These are phyloP conservation scores for Cladophialophora bantiana DNA, from an alignment of 2,329 filamentous ascomycete genomes.

Conservation along the genomic window DNA sequence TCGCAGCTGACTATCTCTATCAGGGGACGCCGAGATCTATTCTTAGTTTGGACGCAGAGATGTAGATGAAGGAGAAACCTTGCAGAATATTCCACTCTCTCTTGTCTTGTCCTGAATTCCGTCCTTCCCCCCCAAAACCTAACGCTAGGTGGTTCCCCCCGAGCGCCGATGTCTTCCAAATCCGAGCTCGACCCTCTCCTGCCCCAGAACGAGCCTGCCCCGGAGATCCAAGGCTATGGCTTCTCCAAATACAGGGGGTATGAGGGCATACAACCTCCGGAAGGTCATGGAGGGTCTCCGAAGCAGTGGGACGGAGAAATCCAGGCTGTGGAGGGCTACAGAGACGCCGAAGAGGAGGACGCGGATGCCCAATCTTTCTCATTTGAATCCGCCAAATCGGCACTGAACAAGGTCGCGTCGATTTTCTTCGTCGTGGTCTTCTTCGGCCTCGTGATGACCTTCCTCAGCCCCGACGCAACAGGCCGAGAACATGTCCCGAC, in stretches of 20 bases:
- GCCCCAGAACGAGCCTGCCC: constrained; percentile 39
- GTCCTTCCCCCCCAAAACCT: neutral
- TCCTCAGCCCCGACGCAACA: constrained; percentile 27
- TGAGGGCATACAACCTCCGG: constrained; percentile 15
- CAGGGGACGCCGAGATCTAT: neutral
- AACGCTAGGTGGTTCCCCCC: neutral
- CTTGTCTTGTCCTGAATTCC: neutral
- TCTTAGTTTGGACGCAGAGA: neutral
- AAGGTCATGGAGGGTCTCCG: constrained; percentile 7
- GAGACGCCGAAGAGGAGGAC: constrained; percentile 25
- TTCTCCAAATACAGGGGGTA: constrained; percentile 24
- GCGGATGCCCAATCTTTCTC: constrained; percentile 27
- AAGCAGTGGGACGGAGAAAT: constrained; percentile 17
- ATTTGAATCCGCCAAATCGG: constrained; percentile 25
- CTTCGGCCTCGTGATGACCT: constrained; percentile 33
- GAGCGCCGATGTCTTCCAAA: constrained; percentile 20
- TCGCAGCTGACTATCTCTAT: neutral
- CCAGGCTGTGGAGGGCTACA: neutral
- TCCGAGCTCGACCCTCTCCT: constrained; percentile 41
- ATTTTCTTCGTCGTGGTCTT: constrained; percentile 39
- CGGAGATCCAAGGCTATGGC: constrained; percentile 40
- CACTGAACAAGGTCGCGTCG: constrained; percentile 27
- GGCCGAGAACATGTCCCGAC: constrained; percentile 22
- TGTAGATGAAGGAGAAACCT: neutral
- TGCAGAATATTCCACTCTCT: neutral